These are phyloP conservation scores for Inonotus obliquus DNA, from an alignment of 1,284 basidiomycete species.

Conservation along the genomic window DNA sequence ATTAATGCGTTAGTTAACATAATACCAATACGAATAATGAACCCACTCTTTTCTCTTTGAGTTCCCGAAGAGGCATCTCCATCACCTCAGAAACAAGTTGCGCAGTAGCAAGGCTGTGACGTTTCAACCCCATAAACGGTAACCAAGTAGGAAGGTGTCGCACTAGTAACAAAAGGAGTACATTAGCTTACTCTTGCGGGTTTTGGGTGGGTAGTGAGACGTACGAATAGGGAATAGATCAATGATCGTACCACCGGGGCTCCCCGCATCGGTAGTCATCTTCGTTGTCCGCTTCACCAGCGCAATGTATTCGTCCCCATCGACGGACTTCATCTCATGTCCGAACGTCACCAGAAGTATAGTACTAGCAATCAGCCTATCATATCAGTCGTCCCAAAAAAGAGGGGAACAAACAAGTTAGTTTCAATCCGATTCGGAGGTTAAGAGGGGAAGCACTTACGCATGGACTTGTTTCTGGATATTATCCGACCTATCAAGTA, in stretches of 20 bases:
- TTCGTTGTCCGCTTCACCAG: constrained; percentile 11
- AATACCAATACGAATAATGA: too few relatives aligned
- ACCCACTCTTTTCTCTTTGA: constrained; percentile 16
- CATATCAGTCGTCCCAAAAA: not conserved
- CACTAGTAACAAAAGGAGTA: not conserved
- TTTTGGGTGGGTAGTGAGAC: not conserved
- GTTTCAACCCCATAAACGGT: constrained; percentile 12
- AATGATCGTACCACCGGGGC: constrained; percentile 12
- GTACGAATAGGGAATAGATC: constrained; percentile 16
- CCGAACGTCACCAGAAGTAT: constrained; percentile 18
- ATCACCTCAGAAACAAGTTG: constrained; percentile 14
- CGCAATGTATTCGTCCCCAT: constrained; percentile 10
- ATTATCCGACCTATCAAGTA: constrained; percentile 24
- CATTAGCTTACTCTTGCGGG: too few relatives aligned
- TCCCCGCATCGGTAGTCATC: constrained; percentile 7
- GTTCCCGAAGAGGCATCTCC: constrained; percentile 10
- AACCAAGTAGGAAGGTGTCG: constrained; percentile 16
- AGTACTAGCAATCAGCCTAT: constrained; percentile 11
- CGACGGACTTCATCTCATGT: constrained; percentile 6
- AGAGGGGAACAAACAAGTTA: not conserved
- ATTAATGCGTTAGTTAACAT: too few relatives aligned
- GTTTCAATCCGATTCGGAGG: too few relatives aligned
- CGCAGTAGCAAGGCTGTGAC: not conserved
- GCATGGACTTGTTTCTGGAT: constrained; percentile 25
- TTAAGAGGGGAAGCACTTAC: too few relatives aligned